phyloP scores from a whole-genome alignment of 306 rosid species.

The Acacia melanoxylon region DNA sequence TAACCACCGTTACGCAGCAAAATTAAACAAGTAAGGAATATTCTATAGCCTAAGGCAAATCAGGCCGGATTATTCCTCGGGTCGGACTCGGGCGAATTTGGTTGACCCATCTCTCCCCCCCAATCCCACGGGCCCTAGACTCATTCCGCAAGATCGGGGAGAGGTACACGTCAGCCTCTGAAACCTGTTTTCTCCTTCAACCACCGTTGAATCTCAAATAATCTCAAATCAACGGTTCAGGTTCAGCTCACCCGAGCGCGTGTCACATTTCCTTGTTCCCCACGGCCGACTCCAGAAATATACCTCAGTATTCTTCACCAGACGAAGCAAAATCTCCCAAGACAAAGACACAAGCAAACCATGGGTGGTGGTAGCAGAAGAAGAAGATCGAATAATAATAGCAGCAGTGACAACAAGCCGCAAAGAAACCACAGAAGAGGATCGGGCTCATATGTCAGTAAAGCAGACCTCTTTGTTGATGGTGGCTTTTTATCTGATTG shows the following conservation, averaged over 20 bases:
- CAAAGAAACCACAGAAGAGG: constrained; percentile 43
- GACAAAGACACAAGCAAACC: neutral
- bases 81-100: neutral
- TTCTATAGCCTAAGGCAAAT: neutral
- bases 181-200: neutral
- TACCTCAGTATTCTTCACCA: neutral
- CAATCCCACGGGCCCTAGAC: neutral
- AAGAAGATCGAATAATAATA: constrained; percentile 34
- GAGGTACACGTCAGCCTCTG: neutral
- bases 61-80: constrained; percentile 24
- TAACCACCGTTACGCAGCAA: too few species aligned
- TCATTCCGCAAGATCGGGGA: neutral
- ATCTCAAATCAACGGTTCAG: neutral
- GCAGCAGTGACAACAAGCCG: constrained; percentile 5
- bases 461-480: constrained; percentile 54
- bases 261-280: neutral
- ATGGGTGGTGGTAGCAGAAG: constrained; percentile 78
- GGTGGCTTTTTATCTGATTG: constrained; percentile 84
- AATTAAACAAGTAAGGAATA: neutral
- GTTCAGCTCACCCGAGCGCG: neutral
- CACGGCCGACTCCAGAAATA: neutral
- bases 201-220: neutral
- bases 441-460: constrained; percentile 24
- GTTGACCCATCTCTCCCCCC: neutral
- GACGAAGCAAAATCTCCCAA: constrained; percentile 2